Percentiles rank a stretch among this genome's conserved stretches.
Conservation (phyloP, 306 rosid genomes). For the Inga leiocalycina region DNA sequence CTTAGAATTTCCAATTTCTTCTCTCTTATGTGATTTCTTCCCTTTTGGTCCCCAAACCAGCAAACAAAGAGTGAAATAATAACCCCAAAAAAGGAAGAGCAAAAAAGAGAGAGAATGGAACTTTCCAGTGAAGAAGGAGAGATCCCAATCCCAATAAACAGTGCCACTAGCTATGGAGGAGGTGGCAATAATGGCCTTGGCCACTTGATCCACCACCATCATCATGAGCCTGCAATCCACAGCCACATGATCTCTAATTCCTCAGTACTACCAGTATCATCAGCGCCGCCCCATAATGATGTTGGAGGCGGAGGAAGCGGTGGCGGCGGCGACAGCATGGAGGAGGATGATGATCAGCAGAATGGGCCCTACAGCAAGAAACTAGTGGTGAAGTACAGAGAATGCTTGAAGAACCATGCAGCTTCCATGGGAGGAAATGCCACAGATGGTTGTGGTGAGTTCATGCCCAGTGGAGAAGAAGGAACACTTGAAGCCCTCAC, state of each 20-base stretch:
- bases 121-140: conserved; percentile 56
- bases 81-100: not conserved
- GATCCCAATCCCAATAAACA: conserved; percentile 62
- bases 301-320: conserved; percentile 12
- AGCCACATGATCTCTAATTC: conserved; percentile 1
- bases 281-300: not conserved
- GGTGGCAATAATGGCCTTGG: conserved; percentile 36
- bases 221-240: conserved; percentile 27
- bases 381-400: conserved; percentile 56
- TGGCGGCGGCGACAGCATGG: conserved; percentile 3
- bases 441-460: conserved; percentile 90
- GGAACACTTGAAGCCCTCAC: conserved; percentile 78
- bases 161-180: conserved; percentile 9
- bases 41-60: conserved; percentile 1
- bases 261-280: not conserved
- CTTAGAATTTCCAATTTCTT: not conserved
- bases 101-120: conserved; percentile 48
- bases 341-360: conserved; percentile 2
- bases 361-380: conserved; percentile 38
- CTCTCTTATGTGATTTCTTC: not conserved
- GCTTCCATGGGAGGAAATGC: conserved; percentile 95
- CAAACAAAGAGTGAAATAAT: conserved; percentile 16
- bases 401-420: conserved; percentile 91
- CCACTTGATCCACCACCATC: conserved; percentile 43
- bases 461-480: conserved; percentile 88